These are phyloP conservation scores for Solanum sitiens DNA, from an alignment of 257 asterid species.

Conservation along the genomic window DNA sequence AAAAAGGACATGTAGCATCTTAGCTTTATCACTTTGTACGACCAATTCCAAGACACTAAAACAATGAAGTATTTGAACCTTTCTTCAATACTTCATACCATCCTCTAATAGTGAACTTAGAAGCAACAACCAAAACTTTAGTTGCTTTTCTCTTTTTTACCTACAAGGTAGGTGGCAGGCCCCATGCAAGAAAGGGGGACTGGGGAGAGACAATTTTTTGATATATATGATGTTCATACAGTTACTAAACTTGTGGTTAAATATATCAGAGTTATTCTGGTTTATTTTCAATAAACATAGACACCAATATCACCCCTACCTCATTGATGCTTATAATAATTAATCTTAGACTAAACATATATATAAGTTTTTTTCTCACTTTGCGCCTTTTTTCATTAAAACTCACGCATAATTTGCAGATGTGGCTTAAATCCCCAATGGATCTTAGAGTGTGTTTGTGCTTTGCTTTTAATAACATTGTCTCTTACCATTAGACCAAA, in stretches of 20 bases:
- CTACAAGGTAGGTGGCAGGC: not conserved
- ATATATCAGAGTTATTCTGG: not conserved
- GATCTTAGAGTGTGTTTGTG: not conserved
- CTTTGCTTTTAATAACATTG: not conserved
- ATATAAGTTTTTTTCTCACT: not conserved
- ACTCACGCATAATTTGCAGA: not conserved
- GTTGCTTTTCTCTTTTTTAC: not conserved
- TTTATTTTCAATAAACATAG: not conserved
- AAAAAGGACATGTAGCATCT: not conserved
- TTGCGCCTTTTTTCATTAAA: not conserved
- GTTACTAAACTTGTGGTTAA: not conserved
- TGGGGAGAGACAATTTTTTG: not conserved
- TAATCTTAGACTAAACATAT: not conserved
- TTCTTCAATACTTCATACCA: not conserved
- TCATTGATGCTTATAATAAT: not conserved
- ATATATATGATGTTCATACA: not conserved
- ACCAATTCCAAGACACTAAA: not conserved
- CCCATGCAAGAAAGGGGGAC: not conserved
- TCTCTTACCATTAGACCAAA: not conserved
- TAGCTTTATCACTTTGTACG: not conserved
- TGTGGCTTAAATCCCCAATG: not conserved
- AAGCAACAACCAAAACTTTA: not conserved
- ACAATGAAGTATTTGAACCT: not conserved
- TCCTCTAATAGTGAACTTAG: not conserved
- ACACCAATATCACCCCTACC: not conserved